phyloP scores from a whole-genome alignment of 2,329 filamentous ascomycete species.

The Colletotrichum acutatum region DNA sequence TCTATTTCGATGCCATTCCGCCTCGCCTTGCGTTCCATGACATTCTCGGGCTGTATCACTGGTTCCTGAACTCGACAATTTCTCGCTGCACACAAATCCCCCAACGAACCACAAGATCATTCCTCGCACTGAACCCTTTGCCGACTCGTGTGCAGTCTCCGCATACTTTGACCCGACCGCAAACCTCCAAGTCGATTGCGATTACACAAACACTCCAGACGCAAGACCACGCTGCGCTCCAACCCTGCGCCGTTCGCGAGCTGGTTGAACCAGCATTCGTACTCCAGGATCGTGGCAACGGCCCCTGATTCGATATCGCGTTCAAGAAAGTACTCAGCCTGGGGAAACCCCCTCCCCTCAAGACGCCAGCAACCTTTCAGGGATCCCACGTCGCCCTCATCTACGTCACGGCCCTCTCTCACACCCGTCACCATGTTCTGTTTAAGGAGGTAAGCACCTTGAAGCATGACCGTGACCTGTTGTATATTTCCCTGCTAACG shows the following conservation, averaged over 20 bases:
- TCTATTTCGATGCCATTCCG: background rate
- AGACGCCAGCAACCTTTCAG: background rate
- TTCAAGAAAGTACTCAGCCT: background rate
- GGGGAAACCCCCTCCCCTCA: background rate
- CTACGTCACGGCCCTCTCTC: background rate
- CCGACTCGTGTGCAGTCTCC: background rate
- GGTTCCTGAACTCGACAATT: background rate
- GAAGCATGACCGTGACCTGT: background rate
- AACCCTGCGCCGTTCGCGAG: background rate
- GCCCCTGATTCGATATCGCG: background rate
- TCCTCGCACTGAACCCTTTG: background rate
- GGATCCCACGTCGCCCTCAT: slow-evolving; percentile 4
- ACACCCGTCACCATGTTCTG: slow-evolving; percentile 64
- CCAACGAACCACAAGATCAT: background rate
- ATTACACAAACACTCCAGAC: background rate
- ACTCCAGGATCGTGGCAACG: background rate
- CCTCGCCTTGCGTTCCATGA: background rate
- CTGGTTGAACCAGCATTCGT: background rate
- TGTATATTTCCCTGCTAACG: slow-evolving; percentile 25
- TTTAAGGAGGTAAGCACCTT: slow-evolving; percentile 62
- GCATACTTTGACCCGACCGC: background rate
- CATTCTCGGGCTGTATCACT: background rate
- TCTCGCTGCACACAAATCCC: background rate
- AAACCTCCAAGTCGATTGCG: background rate
- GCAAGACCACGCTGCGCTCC: background rate